Evolutionary conservation across 192 early-diverging fungal genomes (phyloP), one percentile per base, ranked within the genome.

Genomic region (Backusella macrospora): DNA sequence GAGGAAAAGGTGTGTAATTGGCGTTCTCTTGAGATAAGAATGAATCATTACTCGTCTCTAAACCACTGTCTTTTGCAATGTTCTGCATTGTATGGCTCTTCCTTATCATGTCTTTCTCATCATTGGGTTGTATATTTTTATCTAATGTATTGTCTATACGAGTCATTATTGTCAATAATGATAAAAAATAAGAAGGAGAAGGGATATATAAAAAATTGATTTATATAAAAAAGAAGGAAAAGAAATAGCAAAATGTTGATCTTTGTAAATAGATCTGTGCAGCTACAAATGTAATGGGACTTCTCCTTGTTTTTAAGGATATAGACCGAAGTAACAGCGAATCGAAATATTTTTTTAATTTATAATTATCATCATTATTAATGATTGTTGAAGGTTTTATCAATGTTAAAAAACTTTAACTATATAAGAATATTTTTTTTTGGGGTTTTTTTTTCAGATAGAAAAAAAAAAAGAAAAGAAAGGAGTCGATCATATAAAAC

Each of bases 211-310:
- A 34, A 34, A 34, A 4, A 9, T n/a, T 6, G 37, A 37, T 34
- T 18, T 34, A 9, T 39, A 37, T 39, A 29, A 38, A 39, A 40
- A 65, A 65, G n/a, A 65, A 40, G 9, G 37, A n/a, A 65, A 18
- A 40, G 38, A 65, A 42, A 21, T 68, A 23, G 15, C 21, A 44
- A 39, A 59, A 26, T 59, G 21, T 59, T 26, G 52, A 59, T 59
- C 52, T 26, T 59, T 59, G 52, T 26, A 59, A 59, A 59, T 59
- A 59, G 23, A 59, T 59, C 18, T 59, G 52, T 59, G 23, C 52
- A 59, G 21, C 4, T 23, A 26, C 26, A 59, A n/a, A 59, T 59
- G 52, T 68, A 18, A 59, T 59, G 10, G 26, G 21, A 21, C 26
- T 26, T 23, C 52, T 59, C 52, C 52, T 59, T 59, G 52, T 26